Base-by-base conservation (phyloP, 192 early-diverging fungal species). In the Coemansia sp. region DNA sequence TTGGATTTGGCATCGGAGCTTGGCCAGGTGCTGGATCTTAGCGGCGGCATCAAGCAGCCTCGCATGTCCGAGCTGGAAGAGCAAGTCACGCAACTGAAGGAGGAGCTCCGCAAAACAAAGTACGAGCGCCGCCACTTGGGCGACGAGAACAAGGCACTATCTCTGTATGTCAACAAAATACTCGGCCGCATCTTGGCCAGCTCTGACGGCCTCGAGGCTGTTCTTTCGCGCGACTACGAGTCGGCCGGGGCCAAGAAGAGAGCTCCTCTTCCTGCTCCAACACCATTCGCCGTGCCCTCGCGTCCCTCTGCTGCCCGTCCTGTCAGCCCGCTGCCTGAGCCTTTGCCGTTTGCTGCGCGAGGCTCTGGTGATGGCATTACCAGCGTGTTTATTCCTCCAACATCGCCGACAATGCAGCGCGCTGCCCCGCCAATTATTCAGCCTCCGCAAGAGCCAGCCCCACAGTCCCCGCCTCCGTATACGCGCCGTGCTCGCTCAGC, bases 91-190 rank as follows among this genome's bases (percentile, higher is more conserved):
- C 73, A 74, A 55, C 72, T 82, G 62, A 75, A 78, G 54, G 76
- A 81, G 63, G 77, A 82, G 3, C 72, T 86, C 65, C 80, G 79
- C 72, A 72, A 75, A 66, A 73, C 90, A 16, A 79, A 81, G 59
- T 89, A 89, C 52, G 90, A 90, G 68, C 77, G 87, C 55, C 88
- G 88, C 65, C 84, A 67, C 27, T 72, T 88, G 22, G 76, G 84
- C 74, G 90, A 94, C 54, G 85, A 89, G 54, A 92, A 92, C 74
- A 88, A 88, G 24, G 88, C 89, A 5, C 75, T 94, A 62, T 72
- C 79, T 67, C 81, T 92, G 16, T 94, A 94, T 66, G 88, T 94
- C 79, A 86, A 91, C 75, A 94, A 92, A 74, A 93, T 94, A 52
- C 78, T 94, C 36, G 80, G 85, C 55, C 89, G 89, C 74, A 94